A percentile compares a stretch with the other conserved stretches of the same genome.
Conservation (phyloP, 2,329 filamentous ascomycete species). For the Esteya vermicola region DNA sequence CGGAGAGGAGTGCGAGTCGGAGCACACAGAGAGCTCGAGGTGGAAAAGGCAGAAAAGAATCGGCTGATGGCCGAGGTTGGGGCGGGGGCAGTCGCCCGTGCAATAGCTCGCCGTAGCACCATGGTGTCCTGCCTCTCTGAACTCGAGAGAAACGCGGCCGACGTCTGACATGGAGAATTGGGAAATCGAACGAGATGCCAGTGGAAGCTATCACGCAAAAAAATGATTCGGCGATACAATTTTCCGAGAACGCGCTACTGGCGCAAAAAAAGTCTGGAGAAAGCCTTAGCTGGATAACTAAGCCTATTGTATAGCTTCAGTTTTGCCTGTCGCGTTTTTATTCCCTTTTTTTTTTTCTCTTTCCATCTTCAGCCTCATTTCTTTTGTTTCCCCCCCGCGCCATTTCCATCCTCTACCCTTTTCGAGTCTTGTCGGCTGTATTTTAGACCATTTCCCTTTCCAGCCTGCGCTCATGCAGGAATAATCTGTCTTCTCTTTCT, state of each 20-base stretch:
- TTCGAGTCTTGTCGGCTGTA: not conserved
- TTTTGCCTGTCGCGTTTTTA: not conserved
- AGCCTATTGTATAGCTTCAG: not conserved
- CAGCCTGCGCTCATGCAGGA: not conserved
- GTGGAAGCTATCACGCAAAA: constrained; percentile 1
- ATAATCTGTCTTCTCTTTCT: not conserved
- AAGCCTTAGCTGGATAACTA: not conserved
- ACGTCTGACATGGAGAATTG: too few species aligned
- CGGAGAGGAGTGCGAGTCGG: too few species aligned
- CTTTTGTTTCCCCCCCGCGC: not conserved
- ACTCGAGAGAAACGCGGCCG: too few species aligned
- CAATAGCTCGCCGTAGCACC: too few species aligned
- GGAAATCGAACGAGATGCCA: too few species aligned
- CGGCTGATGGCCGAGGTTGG: too few species aligned
- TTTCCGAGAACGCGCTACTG: constrained; percentile 5
- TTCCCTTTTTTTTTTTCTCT: not conserved
- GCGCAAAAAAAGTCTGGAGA: not conserved
- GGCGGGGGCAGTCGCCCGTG: too few species aligned
- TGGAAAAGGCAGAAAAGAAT: too few species aligned
- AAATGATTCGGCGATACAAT: constrained; percentile 6
- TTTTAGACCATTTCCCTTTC: too few species aligned
- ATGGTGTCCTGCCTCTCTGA: too few species aligned
- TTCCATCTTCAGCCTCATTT: not conserved
- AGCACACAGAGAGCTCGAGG: too few species aligned
- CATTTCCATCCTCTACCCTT: not conserved